phyloP scores from a whole-genome alignment of 192 early-diverging fungal species.

The Mycoemilia scoparia region DNA sequence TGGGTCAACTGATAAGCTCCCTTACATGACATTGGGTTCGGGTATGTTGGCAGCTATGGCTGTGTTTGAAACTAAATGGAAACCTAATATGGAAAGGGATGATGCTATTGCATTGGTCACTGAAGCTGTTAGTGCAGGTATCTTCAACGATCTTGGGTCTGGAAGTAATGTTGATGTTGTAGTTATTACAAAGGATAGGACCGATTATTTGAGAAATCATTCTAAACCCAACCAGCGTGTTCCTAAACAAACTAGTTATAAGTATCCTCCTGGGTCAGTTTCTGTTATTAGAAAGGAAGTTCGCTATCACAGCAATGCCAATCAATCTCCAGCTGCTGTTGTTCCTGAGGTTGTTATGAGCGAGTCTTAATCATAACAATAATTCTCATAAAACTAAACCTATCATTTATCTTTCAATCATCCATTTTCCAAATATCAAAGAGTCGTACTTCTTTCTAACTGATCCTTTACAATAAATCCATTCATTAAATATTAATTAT shows the following conservation, averaged over 20 bases:
- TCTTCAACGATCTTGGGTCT: conserved; percentile 97
- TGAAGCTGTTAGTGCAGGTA: conserved; percentile 90
- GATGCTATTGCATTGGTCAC: conserved; percentile 80
- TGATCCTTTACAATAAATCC: no score
- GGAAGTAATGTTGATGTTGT: conserved; percentile 90
- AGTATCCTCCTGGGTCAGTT: conserved; percentile 30
- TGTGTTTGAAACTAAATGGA: conserved; percentile 81
- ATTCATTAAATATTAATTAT: no score
- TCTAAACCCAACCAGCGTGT: conserved; percentile 74
- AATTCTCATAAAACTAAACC: no score
- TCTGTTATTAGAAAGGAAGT: no score
- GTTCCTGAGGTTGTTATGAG: no score
- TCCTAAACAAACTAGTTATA: conserved; percentile 71
- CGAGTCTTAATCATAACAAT: no score
- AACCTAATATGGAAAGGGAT: conserved; percentile 59
- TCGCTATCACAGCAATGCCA: no score
- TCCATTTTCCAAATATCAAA: no score
- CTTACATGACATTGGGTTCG: conserved; percentile 90
- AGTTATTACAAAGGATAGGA: conserved; percentile 71
- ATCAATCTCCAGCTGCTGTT: no score
- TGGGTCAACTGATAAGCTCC: conserved; percentile 89
- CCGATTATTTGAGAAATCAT: conserved; percentile 75
- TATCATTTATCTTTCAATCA: no score
- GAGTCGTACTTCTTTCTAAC: no score
- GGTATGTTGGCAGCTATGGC: conserved; percentile 93